These are phyloP conservation scores for Flaveria trinervia DNA, from an alignment of 129 eudicot genomes.

Conservation along the genomic window DNA sequence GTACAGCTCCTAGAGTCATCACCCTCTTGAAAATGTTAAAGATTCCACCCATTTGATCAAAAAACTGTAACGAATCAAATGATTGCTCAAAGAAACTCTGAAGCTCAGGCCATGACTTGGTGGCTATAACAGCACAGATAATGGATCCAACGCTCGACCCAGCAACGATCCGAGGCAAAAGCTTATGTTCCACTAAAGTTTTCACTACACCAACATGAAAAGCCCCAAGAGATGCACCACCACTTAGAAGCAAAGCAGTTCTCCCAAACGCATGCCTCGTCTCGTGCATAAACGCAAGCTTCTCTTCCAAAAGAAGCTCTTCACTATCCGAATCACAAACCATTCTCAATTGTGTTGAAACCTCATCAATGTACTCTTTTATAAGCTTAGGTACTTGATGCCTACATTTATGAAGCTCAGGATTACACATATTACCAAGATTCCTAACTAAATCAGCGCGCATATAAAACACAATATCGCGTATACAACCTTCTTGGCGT, in stretches of 20 bases:
- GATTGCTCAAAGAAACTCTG: slow-evolving; percentile 90
- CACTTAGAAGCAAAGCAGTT: slow-evolving; percentile 88
- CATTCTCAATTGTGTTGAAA: slow-evolving; percentile 75
- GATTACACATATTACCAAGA: slow-evolving; percentile 94
- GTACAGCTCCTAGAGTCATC: slow-evolving; percentile 77
- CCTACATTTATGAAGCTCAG: slow-evolving; percentile 88
- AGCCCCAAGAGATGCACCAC: slow-evolving; percentile 93
- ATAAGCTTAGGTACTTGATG: slow-evolving; percentile 87
- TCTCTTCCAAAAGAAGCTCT: slow-evolving; percentile 81
- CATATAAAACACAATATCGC: slow-evolving; percentile 84
- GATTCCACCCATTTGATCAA: slow-evolving; percentile 85
- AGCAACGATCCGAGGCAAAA: slow-evolving; percentile 83
- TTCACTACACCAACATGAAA: slow-evolving; percentile 93
- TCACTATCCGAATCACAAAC: slow-evolving; percentile 89
- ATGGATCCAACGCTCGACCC: slow-evolving; percentile 96
- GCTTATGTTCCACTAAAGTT: slow-evolving; percentile 86
- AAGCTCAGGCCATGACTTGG: slow-evolving; percentile 92
- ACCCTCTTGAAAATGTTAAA: slow-evolving; percentile 72
- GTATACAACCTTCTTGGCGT: slow-evolving; percentile 76
- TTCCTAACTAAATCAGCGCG: slow-evolving; percentile 86
- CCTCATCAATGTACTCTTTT: slow-evolving; percentile 88
- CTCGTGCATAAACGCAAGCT: slow-evolving; percentile 94
- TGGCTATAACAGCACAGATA: slow-evolving; percentile 75
- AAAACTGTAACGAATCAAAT: slow-evolving; percentile 70
- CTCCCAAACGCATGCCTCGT: slow-evolving; percentile 95